phyloP scores from a whole-genome alignment of 129 eudicot genomes.

The Chrysanthemum seticuspe region DNA sequence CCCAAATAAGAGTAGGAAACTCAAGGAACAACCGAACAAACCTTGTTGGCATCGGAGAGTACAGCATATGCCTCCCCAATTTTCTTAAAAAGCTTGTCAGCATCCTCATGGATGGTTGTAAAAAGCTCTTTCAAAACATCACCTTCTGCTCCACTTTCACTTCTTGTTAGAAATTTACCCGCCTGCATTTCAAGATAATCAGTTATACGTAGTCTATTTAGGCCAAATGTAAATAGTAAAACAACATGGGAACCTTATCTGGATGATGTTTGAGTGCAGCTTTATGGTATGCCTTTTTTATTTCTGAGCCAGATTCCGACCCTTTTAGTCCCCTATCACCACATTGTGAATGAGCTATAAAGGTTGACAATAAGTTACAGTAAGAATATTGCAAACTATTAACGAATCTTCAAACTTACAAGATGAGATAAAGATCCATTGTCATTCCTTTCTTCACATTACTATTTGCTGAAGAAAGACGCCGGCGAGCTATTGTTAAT shows the following conservation, averaged over 20 bases:
- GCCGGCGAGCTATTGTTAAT: slow-evolving; percentile 54
- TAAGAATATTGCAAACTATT: neutral
- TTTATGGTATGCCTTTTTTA: slow-evolving; percentile 86
- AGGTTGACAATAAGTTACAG: neutral
- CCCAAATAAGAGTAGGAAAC: neutral
- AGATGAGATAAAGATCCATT: slow-evolving; percentile 60
- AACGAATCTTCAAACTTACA: slow-evolving; percentile 49
- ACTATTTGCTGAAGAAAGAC: slow-evolving; percentile 53
- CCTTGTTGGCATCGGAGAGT: slow-evolving; percentile 82
- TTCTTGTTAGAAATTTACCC: slow-evolving; percentile 59
- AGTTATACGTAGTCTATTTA: neutral
- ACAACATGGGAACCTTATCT: slow-evolving; percentile 61
- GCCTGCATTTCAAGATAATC: slow-evolving; percentile 46
- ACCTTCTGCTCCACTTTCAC: slow-evolving; percentile 66
- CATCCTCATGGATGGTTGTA: slow-evolving; percentile 59
- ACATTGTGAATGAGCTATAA: neutral
- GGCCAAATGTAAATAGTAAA: neutral
- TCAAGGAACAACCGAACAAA: slow-evolving; percentile 27
- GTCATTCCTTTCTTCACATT: slow-evolving; percentile 48
- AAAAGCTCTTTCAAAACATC: slow-evolving; percentile 61
- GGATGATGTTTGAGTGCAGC: slow-evolving; percentile 98
- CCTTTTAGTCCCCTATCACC: slow-evolving; percentile 73
- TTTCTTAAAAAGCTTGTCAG: slow-evolving; percentile 75
- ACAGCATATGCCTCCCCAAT: slow-evolving; percentile 95
- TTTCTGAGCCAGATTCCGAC: slow-evolving; percentile 69